phyloP scores from a whole-genome alignment of 176 grass and related monocot species.

The Alopecurus myosuroides region DNA sequence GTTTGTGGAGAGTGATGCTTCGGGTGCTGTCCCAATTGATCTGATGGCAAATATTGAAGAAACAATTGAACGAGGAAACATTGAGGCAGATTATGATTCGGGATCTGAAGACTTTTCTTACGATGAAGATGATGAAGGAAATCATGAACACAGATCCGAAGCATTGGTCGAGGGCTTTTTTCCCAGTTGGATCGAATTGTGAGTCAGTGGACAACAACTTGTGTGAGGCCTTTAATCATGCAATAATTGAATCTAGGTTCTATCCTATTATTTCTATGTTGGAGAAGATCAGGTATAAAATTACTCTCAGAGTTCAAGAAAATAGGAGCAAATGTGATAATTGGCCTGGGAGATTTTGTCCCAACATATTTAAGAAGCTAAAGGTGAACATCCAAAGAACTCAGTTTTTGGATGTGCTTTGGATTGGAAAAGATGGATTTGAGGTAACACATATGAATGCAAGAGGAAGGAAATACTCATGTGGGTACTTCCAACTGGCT shows the following conservation, averaged over 20 bases:
- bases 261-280: background rate
- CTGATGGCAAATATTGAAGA: no score
- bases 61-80: no score
- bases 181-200: background rate
- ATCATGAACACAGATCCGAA: background rate
- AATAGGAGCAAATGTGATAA: background rate
- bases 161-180: no score
- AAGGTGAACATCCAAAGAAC: background rate
- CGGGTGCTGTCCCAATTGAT: no score
- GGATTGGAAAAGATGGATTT: no score
- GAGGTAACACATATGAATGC: no score
- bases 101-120: no score
- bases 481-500: no score
- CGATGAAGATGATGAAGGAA: background rate
- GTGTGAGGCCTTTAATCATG: background rate
- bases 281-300: background rate
- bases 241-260: background rate
- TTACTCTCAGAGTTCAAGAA: background rate
- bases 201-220: background rate
- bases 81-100: no score
- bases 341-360: background rate
- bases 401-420: no score
- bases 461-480: no score
- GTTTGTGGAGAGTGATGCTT: no score
- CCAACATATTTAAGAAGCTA: background rate